phyloP scores from a whole-genome alignment of 257 asterid genomes.

The Cinchona pubescens region DNA sequence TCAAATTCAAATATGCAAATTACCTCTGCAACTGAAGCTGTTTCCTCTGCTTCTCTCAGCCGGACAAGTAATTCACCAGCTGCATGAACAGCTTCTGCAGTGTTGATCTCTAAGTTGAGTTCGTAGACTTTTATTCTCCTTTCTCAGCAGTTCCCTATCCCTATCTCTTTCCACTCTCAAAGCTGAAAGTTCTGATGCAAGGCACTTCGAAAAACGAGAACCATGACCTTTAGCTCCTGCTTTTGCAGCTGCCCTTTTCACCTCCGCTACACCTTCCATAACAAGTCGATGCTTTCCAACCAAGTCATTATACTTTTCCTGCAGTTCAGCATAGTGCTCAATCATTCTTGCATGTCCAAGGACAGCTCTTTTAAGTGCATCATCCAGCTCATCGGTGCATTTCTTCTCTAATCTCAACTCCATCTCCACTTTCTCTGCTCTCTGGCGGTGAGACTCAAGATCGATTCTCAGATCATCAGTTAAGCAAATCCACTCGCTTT shows the following conservation, averaged over 20 bases:
- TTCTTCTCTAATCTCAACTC: conserved; percentile 75
- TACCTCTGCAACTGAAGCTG: conserved; percentile 83
- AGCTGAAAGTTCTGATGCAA: conserved; percentile 87
- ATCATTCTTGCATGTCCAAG: conserved; percentile 78
- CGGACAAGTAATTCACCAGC: conserved; percentile 93
- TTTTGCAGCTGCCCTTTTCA: conserved; percentile 83
- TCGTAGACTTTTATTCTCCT: conserved; percentile 69
- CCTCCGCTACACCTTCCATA: conserved; percentile 76
- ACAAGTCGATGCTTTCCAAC: conserved; percentile 60
- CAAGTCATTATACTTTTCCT: conserved; percentile 79
- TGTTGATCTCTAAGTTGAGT: conserved; percentile 85
- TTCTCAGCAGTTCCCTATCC: conserved; percentile 68
- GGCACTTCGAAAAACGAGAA: conserved; percentile 74
- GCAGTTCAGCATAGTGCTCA: conserved; percentile 85
- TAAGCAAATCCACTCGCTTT: conserved; percentile 92
- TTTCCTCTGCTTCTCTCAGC: conserved; percentile 87
- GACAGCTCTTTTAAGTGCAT: conserved; percentile 75
- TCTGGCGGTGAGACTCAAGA: conserved; percentile 62
- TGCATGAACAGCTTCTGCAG: conserved; percentile 97
- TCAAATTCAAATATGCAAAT: background rate
- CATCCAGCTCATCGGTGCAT: conserved; percentile 80
- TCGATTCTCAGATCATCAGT: conserved; percentile 92
- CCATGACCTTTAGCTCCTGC: conserved; percentile 90
- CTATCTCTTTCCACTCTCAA: conserved; percentile 77
- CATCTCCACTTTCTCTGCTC: conserved; percentile 71